phyloP scores from a whole-genome alignment of 495 filamentous ascomycete genomes.

The Penicillium atrosanguineum region DNA sequence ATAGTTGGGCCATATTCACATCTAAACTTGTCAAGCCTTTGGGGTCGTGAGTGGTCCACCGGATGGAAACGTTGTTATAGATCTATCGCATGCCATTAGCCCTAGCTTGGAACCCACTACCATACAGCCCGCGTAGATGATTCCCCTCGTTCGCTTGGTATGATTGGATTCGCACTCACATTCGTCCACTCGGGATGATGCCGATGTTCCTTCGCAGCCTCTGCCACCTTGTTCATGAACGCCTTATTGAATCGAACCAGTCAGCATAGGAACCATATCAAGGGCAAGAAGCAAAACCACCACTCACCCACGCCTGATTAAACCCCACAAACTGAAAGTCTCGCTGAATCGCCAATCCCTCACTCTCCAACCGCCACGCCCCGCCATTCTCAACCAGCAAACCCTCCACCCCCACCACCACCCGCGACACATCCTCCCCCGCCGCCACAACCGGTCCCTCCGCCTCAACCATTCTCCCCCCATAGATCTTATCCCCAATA shows the following conservation, averaged over 20 bases:
- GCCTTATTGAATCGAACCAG: not conserved
- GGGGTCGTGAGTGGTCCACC: not conserved
- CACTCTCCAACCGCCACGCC: not conserved
- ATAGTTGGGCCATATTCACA: not conserved
- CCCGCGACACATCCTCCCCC: not conserved
- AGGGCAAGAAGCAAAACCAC: not conserved
- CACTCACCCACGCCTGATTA: not conserved
- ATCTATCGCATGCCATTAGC: not conserved
- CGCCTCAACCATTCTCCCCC: not conserved
- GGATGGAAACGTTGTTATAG: conserved; percentile 3
- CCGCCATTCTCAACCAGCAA: conserved; percentile 3
- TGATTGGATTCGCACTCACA: not conserved
- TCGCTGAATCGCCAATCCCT: conserved; percentile 1
- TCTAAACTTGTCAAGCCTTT: not conserved
- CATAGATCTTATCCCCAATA: conserved; percentile 4
- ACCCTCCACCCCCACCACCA: not conserved
- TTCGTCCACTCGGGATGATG: conserved; percentile 3
- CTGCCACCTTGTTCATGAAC: conserved; percentile 3
- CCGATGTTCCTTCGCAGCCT: not conserved
- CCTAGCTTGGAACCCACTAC: no score
- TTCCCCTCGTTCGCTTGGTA: no score
- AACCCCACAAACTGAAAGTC: not conserved
- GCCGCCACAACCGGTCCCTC: not conserved
- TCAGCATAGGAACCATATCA: not conserved
- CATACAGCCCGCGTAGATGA: no score